Percentiles rank a stretch among this genome's conserved stretches.
Evolutionary conservation across 2,329 filamentous ascomycete genomes (phyloP).

Genomic region (Cytospora leucostoma): DNA sequence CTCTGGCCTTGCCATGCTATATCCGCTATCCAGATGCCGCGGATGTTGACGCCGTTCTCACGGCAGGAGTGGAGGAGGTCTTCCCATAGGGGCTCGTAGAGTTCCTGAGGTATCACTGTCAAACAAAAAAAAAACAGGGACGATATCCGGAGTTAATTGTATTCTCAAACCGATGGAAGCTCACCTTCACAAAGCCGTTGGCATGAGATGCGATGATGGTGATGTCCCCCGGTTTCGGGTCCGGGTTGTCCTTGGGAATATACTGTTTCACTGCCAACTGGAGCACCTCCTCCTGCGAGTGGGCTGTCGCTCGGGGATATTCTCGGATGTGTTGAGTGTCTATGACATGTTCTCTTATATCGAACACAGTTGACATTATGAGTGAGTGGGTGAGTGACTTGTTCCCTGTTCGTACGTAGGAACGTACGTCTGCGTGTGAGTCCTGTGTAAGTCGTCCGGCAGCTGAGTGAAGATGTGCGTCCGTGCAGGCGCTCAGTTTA

Average conservation of each 20-base stretch:
- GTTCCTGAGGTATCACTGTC: slow-evolving; percentile 57
- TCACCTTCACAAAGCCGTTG: slow-evolving; percentile 88
- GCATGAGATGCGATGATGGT: slow-evolving; percentile 87
- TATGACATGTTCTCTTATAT: slow-evolving; percentile 72
- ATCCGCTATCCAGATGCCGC: slow-evolving; percentile 88
- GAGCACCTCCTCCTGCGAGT: slow-evolving; percentile 73
- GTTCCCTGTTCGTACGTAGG: not conserved
- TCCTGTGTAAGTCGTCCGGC: not conserved
- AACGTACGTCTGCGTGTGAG: not conserved
- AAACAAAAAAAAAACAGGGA: not conserved
- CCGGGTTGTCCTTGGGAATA: slow-evolving; percentile 69
- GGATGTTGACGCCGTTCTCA: slow-evolving; percentile 66
- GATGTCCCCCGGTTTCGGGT: slow-evolving; percentile 71
- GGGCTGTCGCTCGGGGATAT: slow-evolving; percentile 71
- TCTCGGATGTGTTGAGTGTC: slow-evolving; percentile 79
- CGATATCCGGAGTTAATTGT: not conserved
- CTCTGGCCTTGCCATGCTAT: slow-evolving; percentile 83
- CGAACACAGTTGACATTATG: slow-evolving; percentile 51
- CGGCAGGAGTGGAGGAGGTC: slow-evolving; percentile 66
- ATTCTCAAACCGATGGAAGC: not conserved
- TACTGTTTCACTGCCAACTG: slow-evolving; percentile 85
- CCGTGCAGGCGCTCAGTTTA: not conserved
- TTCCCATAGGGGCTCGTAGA: slow-evolving; percentile 92
- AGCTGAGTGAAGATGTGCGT: not conserved
- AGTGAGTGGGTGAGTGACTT: not conserved